Evolutionary conservation across 75 land plant genomes (phyloP).

Genomic region (Larix kaempferi): DNA sequence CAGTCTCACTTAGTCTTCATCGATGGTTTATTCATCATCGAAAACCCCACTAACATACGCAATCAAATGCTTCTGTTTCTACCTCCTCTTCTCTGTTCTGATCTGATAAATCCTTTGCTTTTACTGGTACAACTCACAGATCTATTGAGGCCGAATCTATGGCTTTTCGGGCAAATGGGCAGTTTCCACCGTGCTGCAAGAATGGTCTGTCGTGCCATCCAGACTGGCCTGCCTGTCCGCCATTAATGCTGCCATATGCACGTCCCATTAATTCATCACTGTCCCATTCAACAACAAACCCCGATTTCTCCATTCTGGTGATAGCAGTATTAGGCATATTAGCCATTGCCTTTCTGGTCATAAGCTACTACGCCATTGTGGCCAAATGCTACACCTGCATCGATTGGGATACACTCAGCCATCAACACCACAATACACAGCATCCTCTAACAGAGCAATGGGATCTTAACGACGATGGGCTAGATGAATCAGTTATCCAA

Average conservation of each 20-base stretch:
- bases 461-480: slow-evolving; percentile 5
- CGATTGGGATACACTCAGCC: slow-evolving; percentile 11
- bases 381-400: slow-evolving; percentile 51
- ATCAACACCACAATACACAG: background rate
- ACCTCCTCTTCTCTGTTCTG: too few species aligned
- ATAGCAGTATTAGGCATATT: slow-evolving; percentile 58
- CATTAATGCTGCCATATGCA: background rate
- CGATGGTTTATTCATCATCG: too few species aligned
- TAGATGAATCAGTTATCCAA: slow-evolving; percentile 15
- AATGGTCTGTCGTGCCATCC: slow-evolving; percentile 7
- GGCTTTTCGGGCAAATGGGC: slow-evolving; percentile 9
- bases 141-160: background rate
- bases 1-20: too few species aligned
- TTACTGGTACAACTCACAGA: background rate
- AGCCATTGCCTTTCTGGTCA: slow-evolving; percentile 51
- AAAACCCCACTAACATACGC: too few species aligned
- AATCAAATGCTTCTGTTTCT: too few species aligned
- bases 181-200: slow-evolving; percentile 2
- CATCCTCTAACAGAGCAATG: background rate
- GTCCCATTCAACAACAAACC: background rate
- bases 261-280: slow-evolving; percentile 6
- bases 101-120: too few species aligned
- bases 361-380: slow-evolving; percentile 65
- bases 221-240: slow-evolving; percentile 12
- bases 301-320: slow-evolving; percentile 58